Percentiles rank a stretch among this genome's conserved stretches.
Evolutionary conservation across 169 alveolate species (phyloP).

Genomic region (Eimeria mitis): DNA sequence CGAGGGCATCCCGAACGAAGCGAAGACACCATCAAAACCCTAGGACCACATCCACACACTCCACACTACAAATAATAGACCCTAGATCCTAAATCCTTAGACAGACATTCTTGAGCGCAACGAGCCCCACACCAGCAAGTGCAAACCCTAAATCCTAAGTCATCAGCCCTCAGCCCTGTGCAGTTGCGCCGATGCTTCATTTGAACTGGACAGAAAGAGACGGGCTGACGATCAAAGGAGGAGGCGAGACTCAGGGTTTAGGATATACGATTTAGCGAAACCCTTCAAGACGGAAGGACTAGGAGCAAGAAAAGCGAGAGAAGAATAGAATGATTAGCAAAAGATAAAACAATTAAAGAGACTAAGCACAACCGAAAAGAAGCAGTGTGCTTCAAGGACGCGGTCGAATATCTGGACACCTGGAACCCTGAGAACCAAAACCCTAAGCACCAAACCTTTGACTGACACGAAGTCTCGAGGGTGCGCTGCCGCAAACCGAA

Average conservation of each 20-base stretch:
- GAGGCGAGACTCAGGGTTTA: not conserved
- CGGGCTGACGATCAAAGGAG: not conserved
- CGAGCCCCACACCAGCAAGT: not conserved
- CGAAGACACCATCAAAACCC: slow-evolving; percentile 53
- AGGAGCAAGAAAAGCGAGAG: not conserved
- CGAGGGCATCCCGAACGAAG: slow-evolving; percentile 57
- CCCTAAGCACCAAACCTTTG: not conserved
- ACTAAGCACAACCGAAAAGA: not conserved
- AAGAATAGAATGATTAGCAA: not conserved
- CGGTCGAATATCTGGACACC: not conserved
- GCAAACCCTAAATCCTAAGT: not conserved
- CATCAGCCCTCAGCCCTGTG: not conserved
- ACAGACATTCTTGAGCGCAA: not conserved
- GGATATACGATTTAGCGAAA: not conserved
- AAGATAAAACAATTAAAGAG: not conserved
- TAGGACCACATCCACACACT: slow-evolving; percentile 2
- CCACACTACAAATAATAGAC: not conserved
- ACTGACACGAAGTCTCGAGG: slow-evolving; percentile 33
- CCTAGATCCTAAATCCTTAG: not conserved
- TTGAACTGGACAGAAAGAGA: not conserved
- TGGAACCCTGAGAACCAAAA: not conserved
- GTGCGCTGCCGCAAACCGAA: slow-evolving; percentile 31
- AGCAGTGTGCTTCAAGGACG: not conserved
- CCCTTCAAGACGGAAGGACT: not conserved
- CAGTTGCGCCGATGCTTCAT: not conserved